phyloP scores from a whole-genome alignment of 2,329 filamentous ascomycete genomes.

The Sporothrix globosa region DNA sequence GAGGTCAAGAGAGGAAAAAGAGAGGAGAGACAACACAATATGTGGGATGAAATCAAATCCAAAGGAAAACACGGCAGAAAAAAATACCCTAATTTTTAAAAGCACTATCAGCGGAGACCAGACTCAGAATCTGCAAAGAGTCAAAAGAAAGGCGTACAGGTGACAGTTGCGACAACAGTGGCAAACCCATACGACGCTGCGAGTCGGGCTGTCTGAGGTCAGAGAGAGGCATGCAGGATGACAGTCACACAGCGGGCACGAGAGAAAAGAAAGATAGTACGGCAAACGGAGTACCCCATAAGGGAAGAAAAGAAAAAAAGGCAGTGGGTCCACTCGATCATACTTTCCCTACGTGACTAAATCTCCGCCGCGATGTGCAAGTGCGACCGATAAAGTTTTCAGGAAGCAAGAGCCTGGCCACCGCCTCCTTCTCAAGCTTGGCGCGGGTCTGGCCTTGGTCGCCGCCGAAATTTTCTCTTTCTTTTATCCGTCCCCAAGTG shows the following conservation, averaged over 20 bases:
- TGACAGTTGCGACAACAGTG: background rate
- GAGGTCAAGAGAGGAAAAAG: background rate
- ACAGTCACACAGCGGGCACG: background rate
- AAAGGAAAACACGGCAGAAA: background rate
- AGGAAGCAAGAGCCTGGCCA: background rate
- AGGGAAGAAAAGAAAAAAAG: background rate
- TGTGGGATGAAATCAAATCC: slow-evolving; percentile 6
- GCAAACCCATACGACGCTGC: background rate
- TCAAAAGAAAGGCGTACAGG: slow-evolving; percentile 15
- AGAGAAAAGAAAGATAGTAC: background rate
- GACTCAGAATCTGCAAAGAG: background rate
- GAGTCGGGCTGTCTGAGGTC: background rate
- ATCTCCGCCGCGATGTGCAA: background rate
- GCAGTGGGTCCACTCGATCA: background rate
- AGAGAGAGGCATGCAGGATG: background rate
- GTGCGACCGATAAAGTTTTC: background rate
- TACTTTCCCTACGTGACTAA: slow-evolving; percentile 21
- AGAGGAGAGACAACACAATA: background rate
- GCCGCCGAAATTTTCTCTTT: background rate
- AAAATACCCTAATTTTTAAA: background rate
- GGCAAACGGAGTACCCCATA: background rate
- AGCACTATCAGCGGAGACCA: background rate
- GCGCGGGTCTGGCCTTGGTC: slow-evolving; percentile 12
- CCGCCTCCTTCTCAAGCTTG: background rate
- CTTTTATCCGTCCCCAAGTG: background rate